phyloP scores from a whole-genome alignment of 345 rosid species.

The Eucalyptus pauciflora region DNA sequence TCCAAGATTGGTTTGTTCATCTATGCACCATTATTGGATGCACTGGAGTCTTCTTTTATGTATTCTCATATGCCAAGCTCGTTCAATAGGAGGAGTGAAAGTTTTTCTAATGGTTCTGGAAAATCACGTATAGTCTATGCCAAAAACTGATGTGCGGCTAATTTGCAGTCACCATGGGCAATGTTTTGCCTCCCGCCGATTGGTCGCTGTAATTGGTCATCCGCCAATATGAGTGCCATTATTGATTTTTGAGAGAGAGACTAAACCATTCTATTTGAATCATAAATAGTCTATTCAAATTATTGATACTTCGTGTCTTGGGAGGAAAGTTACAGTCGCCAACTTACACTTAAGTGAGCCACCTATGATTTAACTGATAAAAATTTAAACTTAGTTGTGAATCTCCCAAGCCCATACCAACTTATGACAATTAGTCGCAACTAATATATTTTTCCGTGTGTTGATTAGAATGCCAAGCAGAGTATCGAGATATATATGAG shows the following conservation, averaged over 20 bases:
- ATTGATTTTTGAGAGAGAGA: not conserved
- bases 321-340: fast-evolving
- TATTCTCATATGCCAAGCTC: not conserved
- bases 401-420: not conserved
- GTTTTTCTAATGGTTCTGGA: not conserved
- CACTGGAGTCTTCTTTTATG: not conserved
- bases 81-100: not conserved
- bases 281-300: not conserved
- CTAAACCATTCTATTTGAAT: not conserved
- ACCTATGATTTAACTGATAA: too few relatives aligned
- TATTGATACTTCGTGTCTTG: fast-evolving
- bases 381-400: fast-evolving
- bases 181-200: not conserved
- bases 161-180: not conserved
- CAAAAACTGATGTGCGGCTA: not conserved
- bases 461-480: fast-evolving
- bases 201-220: not conserved
- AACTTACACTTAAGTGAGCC: not conserved
- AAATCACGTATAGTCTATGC: not conserved
- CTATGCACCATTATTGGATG: not conserved
- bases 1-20: not conserved
- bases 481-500: fast-evolving
- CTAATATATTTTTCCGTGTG: fast-evolving
- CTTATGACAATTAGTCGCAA: fast-evolving
- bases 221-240: not conserved